Base-by-base conservation (phyloP, 371 early-diverging fungal species). In the Mucor plumbeus region DNA sequence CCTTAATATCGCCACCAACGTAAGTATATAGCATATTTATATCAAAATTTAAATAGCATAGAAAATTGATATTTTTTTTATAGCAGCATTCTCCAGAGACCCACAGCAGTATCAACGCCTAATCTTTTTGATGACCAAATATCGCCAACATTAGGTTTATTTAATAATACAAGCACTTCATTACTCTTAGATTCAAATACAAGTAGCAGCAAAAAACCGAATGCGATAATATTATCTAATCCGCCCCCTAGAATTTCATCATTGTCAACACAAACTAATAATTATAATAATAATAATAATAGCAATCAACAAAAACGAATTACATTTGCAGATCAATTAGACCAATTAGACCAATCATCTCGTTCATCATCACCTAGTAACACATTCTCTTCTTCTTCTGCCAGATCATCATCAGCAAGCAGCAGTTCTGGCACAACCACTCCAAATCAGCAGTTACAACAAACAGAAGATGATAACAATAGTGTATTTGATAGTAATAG, bases 221-320 rank as follows among this genome's bases (percentile, higher is more conserved):
- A 43, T 13, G 48, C 9, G 5, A 41, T 61, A 35, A 62, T 70
- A 1, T 19, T 72, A 26, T 61, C 68, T 5, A 63, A 72, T 21
- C 72, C 72, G 1, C 72, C 72, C 2, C 72, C 72, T 26, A 68
- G 72, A 38, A 61, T 67, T 41, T 72, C 72, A 11, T 72, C 72
- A 10, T 33, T 71, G 7, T 47, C 54, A 26, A 50, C 40, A 17
- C 48, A 35, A 55, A 34, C 17, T 0, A 64, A 33, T 19, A 11
- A 26, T 13, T 31, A 48, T 10, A 17, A 21, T 19, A 7, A 5
- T 26, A 21, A 19, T 19, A 7, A 10, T 7, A 38, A 38, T 5
- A 38, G 38, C 38, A 38, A 38, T 38, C 38, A 26, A 53, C 53
- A 5, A 55, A 50, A 61, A 7, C 70, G 58, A 33, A 64, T 70